phyloP scores from a whole-genome alignment of 306 rosid species.

The Acacia crassicarpa region DNA sequence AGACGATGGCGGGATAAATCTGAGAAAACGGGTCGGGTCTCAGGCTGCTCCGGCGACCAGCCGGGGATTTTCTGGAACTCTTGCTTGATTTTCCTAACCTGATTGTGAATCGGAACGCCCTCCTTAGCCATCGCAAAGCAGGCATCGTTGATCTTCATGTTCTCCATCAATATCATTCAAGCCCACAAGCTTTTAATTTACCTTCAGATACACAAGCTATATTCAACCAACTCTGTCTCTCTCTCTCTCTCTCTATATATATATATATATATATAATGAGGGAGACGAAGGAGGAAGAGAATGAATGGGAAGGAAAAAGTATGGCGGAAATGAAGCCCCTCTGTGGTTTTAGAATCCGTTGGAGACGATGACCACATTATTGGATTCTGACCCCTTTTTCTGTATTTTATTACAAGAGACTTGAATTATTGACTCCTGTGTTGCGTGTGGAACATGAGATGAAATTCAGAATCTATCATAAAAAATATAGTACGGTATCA shows the following conservation, averaged over 20 bases:
- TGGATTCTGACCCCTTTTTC: neutral
- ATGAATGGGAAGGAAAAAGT: neutral
- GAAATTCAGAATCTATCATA: neutral
- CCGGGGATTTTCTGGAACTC: slow-evolving; percentile 58
- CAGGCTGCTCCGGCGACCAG: slow-evolving; percentile 53
- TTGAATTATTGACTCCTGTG: neutral
- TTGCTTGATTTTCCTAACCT: slow-evolving; percentile 74
- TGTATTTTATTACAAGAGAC: neutral
- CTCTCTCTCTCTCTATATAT: neutral
- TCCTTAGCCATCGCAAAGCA: neutral
- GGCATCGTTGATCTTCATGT: slow-evolving; percentile 31
- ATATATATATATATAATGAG: no score
- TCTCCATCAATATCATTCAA: slow-evolving; percentile 33
- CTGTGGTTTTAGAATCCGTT: neutral
- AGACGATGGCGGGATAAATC: slow-evolving; percentile 46
- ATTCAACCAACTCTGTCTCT: neutral
- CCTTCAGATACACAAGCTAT: neutral
- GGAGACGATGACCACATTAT: neutral
- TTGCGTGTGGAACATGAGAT: neutral
- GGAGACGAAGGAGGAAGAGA: neutral
- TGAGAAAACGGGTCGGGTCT: slow-evolving; percentile 47
- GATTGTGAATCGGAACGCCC: slow-evolving; percentile 49
- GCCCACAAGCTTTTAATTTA: neutral
- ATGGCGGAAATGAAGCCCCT: neutral
- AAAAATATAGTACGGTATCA: no score